Evolutionary conservation across 306 rosid species (phyloP), one percentile per base, ranked within the genome.

Genomic region (Casuarina equisetifolia): DNA sequence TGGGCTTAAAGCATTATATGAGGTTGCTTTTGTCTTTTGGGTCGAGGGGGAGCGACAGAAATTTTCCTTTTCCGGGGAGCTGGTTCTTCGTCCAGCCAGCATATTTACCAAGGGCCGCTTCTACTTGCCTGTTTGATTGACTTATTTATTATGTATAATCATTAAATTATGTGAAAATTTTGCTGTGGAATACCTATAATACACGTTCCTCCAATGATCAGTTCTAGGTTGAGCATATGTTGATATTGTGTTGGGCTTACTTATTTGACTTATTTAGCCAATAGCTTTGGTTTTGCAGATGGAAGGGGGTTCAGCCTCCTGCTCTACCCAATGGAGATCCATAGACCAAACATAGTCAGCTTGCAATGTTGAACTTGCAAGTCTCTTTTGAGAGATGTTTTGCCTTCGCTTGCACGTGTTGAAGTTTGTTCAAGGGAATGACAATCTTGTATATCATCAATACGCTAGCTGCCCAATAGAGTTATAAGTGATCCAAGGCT

Each of bases 71-170:
- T 58, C 36, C 36, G 19, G 76, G 81, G 83, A 53, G 61, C 70
- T 78, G 82, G 80, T 77, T 70, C 70, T 87, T 85, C 87, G 78
- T 85, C 83, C 81, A 70, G 81, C 80, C 86, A 59, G 84, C 89
- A 84, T 25, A 25, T 75, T 72, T 57, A 55, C 82, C 80, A 73
- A 81, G 88, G 84, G 84, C 83, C 54, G 84, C 90, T 86, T 89
- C 91, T 86, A 91, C 86, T 77, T 75, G 76, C 82, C 72, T 75
- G 81, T 87, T 87, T 82, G 25, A 79, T 87, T 82, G 62, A 82
- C 91, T 75, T 84, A 79, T 48, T 84, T 82, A 68, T 78, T 73
- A 73, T 87, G 92, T 89, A 90, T 86, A 86, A 84, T 80, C 92
- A 83, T 72, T 55, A 78, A 53, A 67, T 85, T 44, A 76, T 84